Base-by-base conservation (phyloP, 2,329 filamentous ascomycete species). In the Microdochium trichocladiopsis region DNA sequence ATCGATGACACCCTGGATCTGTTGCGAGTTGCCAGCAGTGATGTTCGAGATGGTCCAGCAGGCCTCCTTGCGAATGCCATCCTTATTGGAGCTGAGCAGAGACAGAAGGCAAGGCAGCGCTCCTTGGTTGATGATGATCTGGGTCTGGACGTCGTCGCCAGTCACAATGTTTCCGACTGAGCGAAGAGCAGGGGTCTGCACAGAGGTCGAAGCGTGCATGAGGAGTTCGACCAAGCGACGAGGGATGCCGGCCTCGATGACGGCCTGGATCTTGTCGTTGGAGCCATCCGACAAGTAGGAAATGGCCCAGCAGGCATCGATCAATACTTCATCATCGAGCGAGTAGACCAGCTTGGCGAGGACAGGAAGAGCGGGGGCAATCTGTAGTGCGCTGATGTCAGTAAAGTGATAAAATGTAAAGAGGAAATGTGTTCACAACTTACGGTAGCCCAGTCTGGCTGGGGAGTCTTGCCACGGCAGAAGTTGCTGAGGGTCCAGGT, bases 41-140 rank as follows among this genome's bases (percentile, higher is more conserved):
- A 99, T 90, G 80, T 99, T 99, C 68, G 92, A 96, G 63, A 99
- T 99, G 50, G 94, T 99, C 94, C 94, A 99, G 84, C 94, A 99
- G 25, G 94, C 94, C 73, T 99, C 94, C 80, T 99, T 99, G 60
- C 94, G 90, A 60, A 99, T 99, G 24, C 94, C 94, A 66, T 99
- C 94, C 81, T 99, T 99, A 66, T 90, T 94, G 33, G 93, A 97
- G 79, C 92, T 93, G 57, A 99, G 78, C 18, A 99, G 85, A 33
- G 92, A 94, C 50, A 97, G 77, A n/a, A 99, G 82, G 59, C 92
- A 95, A 43, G 92, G 86, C 48, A 99, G 82, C 60, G 94, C 87
- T 55, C 94, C 93, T 63, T 92, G 96, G 82, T 99, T 99, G 73
- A 99, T 99, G 71, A 99, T 96, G 60, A 99, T 91, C 72, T 99